phyloP scores from a whole-genome alignment of 2,329 filamentous ascomycete species.

The Fusarium denticulatum region DNA sequence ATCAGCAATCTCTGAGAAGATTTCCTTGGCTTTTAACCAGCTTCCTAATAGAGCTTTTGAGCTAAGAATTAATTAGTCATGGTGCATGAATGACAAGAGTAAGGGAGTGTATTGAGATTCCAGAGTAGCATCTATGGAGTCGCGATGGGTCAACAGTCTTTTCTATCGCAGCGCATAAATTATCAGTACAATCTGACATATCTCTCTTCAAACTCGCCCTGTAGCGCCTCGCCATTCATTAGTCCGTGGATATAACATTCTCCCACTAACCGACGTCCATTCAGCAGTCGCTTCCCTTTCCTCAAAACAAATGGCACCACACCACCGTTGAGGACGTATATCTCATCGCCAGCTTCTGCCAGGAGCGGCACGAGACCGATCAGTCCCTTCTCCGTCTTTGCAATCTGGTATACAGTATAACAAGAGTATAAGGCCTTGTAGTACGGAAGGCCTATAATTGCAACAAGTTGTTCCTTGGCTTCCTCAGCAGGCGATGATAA shows the following conservation, averaged over 20 bases:
- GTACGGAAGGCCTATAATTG: not conserved
- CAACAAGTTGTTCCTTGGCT: not conserved
- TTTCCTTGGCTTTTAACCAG: conserved; percentile 9
- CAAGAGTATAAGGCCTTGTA: not conserved
- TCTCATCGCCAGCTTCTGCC: not conserved
- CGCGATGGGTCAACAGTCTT: not conserved
- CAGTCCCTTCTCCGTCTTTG: not conserved
- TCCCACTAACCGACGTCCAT: not conserved
- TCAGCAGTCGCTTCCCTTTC: not conserved
- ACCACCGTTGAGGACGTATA: not conserved
- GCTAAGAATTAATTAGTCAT: not conserved
- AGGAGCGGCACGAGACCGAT: not conserved
- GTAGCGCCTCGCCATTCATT: not conserved
- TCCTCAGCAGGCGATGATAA: fast-evolving
- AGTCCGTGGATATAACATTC: not conserved
- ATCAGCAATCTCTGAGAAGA: conserved; percentile 8
- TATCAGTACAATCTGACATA: not conserved
- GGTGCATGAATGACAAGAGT: not conserved
- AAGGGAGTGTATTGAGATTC: not conserved
- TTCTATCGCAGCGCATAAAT: not conserved
- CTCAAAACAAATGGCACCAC: not conserved
- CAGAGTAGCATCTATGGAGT: not conserved
- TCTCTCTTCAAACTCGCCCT: not conserved
- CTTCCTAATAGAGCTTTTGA: conserved; percentile 19
- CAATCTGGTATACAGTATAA: not conserved